Percentiles rank a stretch among this genome's conserved stretches.
Evolutionary conservation across 345 rosid species (phyloP).

Genomic region (Eucalyptus pauciflora): DNA sequence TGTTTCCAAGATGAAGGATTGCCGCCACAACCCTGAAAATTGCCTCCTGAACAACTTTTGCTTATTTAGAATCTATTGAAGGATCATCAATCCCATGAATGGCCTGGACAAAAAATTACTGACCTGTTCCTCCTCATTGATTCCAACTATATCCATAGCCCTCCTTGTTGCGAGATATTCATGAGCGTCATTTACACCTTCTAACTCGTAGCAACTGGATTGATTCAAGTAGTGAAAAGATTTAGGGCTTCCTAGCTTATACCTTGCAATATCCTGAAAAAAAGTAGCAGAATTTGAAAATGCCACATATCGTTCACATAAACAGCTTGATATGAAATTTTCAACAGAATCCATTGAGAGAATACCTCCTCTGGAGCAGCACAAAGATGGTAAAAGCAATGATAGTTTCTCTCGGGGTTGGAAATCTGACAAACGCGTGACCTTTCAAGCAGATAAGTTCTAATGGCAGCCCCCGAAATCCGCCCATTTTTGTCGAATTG

Average conservation of each 20-base stretch:
- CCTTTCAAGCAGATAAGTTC: conserved; percentile 89
- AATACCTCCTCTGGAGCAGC: conserved; percentile 87
- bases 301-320: neutral
- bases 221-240: conserved; percentile 77
- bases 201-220: conserved; percentile 62
- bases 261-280: conserved; percentile 55
- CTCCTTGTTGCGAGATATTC: conserved; percentile 85
- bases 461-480: conserved; percentile 89
- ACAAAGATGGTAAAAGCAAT: conserved; percentile 92
- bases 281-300: neutral
- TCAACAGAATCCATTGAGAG: neutral
- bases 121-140: conserved; percentile 57
- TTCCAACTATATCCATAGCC: conserved; percentile 93
- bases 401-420: conserved; percentile 86
- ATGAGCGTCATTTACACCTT: conserved; percentile 73
- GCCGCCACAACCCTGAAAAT: conserved; percentile 93
- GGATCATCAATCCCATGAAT: neutral
- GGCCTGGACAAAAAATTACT: neutral
- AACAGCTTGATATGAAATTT: neutral
- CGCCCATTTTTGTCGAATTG: conserved; percentile 89
- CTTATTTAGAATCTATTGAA: conserved; percentile 12
- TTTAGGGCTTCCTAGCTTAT: conserved; percentile 49
- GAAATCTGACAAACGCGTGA: conserved; percentile 96
- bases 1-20: conserved; percentile 83
- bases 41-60: conserved; percentile 47